Conservation (phyloP, 306 rosid genomes). For the Vigna unguiculata region DNA sequence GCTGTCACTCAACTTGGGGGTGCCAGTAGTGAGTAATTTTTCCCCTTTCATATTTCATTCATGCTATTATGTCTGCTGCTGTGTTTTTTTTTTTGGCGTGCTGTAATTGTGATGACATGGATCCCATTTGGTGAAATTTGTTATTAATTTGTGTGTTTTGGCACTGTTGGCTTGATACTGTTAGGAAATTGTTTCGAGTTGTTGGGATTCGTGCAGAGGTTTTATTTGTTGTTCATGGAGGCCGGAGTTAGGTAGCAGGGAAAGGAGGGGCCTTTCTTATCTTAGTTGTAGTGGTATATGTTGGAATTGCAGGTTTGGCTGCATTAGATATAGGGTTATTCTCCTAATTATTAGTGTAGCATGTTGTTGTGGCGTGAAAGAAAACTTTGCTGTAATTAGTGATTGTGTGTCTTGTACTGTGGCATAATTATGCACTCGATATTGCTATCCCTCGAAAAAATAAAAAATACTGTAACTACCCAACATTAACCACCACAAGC, state of each 20-base stretch:
- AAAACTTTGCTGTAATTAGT: background rate
- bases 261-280: slow-evolving; percentile 19
- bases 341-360: background rate
- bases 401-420: background rate
- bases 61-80: background rate
- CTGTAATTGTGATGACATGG: background rate
- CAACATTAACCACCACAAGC: background rate
- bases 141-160: background rate
- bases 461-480: background rate
- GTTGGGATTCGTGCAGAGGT: background rate
- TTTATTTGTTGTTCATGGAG: background rate
- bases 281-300: background rate
- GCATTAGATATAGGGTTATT: background rate
- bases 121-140: background rate
- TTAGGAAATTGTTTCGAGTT: background rate
- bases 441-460: background rate
- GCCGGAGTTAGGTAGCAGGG: background rate
- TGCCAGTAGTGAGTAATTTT: slow-evolving; percentile 60
- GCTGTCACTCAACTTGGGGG: slow-evolving; percentile 99
- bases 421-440: background rate
- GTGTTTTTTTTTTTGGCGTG: background rate
- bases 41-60: background rate
- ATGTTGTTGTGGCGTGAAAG: background rate
- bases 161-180: background rate
- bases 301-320: slow-evolving; percentile 10